Base-by-base conservation (phyloP, 495 filamentous ascomycete genomes). In the Aspergillus cristatus region DNA sequence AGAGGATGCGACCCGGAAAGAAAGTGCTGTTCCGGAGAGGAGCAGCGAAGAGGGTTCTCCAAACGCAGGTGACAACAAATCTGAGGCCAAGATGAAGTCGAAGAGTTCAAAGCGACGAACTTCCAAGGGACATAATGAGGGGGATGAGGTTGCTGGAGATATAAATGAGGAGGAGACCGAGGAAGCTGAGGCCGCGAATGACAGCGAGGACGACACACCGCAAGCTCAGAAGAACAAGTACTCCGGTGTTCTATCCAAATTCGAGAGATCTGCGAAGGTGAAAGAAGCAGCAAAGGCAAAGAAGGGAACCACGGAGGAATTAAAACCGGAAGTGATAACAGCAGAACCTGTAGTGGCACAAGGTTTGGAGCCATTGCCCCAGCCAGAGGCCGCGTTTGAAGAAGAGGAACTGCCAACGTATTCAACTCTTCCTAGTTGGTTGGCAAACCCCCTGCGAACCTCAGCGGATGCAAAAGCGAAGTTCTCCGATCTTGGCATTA, bases 311-410 rank as follows among this genome's bases (percentile, higher is more conserved):
- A 17, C 37, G 12, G 53, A 63, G 31, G 45, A 56, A 0, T 46
- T 50, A 4, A 54, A 51, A n/a, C 46, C 43, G 22, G 48, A 33
- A 32, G 38, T 7, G 35, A 47, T 34, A 20, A 48, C 47, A 10
- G 46, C 53, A 3, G 60, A 67, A 28, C 55, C 63, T 14, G 53
- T 64, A 11, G 69, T 74, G 33, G 70, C 80, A 7, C 72, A 88
- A 38, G 81, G 76, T 6, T 68, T 94, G 2, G 76, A 78, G 40
- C 86, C 84, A 11, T 54, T 94, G 10, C 87, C 86, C 14, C 84
- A 91, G 46, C 85, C 86, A 22, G 69, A 74, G 39, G 74, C 73
- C 13, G 70, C 72, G 1, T 60, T 67, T 7, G 70, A 79, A 18
- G 50, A 70, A 20, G 58, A 62, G 2, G 70, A 72, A 39, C 46